Evolutionary conservation across 345 rosid genomes (phyloP), one percentile per base, ranked within the genome.

Genomic region (Bruguiera sexangula): DNA sequence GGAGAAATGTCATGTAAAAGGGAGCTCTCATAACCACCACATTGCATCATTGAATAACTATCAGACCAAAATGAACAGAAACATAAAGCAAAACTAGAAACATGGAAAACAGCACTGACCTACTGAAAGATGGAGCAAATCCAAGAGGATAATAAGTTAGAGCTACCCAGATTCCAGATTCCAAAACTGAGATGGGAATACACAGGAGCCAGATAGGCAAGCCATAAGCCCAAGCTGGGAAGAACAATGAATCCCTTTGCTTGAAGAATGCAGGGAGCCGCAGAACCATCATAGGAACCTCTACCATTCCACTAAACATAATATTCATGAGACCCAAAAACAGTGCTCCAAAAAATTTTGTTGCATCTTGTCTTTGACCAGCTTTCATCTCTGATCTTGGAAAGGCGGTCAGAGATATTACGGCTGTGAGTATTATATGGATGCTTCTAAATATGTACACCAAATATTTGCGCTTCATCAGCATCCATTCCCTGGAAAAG

Each of bases 261-360:
- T 89, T 87, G 72, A 68, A 87, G 78, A 89, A 89, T 53, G 85
- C 87, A 5, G 96, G 92, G 7, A 89, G 92, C 73, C 85, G 80
- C 53, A 77, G 68, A 65, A 87, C 79, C 0, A 89, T 89, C 82
- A 87, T 74, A 10, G 92, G 70, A 43, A 84, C 76, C 54, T 89
- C 96, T 18, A 86, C 83, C 86, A 87, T 75, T 36, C 92, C 92
- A 66, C 85, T 89, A 66, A 87, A 87, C 95, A 89, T 89, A 10
- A 87, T 74, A 70, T 81, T 82, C 65, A 82, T 55, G 43, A 87
- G 60, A 69, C 87, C 71, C 78, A 85, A 87, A 70, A 87, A 85
- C 24, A 89, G 54, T 48, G 87, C 95, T 67, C 95, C 95, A 54
- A 56, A 75, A 69, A 69, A 89, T 66, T 79, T 84, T 58, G 50